Evolutionary conservation across 2,329 filamentous ascomycete genomes (phyloP), one percentile per base, ranked within the genome.

Genomic region (Emericellopsis atlantica): DNA sequence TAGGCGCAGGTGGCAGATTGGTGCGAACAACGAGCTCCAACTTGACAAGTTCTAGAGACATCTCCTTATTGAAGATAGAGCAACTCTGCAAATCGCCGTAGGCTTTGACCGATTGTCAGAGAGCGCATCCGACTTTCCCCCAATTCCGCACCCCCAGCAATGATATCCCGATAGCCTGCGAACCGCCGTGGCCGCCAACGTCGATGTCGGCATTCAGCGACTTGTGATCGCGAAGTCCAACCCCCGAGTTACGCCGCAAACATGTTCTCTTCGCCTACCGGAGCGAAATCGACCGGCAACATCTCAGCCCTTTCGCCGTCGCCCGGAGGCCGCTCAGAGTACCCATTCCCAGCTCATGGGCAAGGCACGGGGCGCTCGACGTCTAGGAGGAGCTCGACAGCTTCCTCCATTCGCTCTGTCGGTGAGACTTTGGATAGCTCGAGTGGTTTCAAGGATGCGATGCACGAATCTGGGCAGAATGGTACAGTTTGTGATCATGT

Each of bases 391-490:
- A 84, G 79, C 46, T 96, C 92, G 41, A 84, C 80, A 22, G 81
- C 89, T 36, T 94, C 88, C 67, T 95, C 90, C 18, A 77, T 90
- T 50, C 79, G 81, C 55, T 95, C 89, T 26, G 79, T 94, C 56
- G 88, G 88, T 45, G 87, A 87, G n/a, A 73, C 77, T 31, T 66
- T 94, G 45, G 87, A 95, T 55, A 79, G 76, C 8, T 74, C 76
- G 2, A 67, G 54, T 51, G 70, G 59, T 59, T 68, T 74, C 66
- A 64, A 68, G 44, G 62, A 71, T 45, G 71, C 80, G 14, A 60
- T 76, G 12, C 60, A 69, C 31, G 88, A 95, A 60, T 76, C 79
- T n/a, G 79, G 81, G 10, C 84, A 89, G 51, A 95, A 95, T 74
- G 88, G 81, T 84, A 58, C 24, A 29, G 26, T 12, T 12, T 7